Base-by-base conservation (phyloP, 1,139 yeast species). In the Scheffersomyces segobiensis region DNA sequence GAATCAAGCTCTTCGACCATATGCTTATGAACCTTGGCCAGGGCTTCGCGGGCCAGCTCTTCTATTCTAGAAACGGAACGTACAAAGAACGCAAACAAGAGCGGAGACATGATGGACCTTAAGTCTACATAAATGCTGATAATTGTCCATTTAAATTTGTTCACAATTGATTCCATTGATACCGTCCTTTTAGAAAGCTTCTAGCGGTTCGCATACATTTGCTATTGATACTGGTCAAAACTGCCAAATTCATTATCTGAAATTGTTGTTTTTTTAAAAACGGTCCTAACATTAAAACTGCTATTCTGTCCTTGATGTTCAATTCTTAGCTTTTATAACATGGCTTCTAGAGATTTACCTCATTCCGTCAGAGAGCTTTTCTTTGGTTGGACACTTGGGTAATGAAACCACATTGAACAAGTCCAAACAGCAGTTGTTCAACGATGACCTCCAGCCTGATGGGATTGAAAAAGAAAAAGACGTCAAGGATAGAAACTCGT, bases 291-390 rank as follows among this genome's bases (percentile, higher is more conserved):
- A 32, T 17, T 7, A 7, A 10, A 8, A 32, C 17, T 32, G 42
- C 8, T 32, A 24, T 6, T 6, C 8, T 4, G 8, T 24, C 32
- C 1, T 24, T 24, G 32, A 10, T 3, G 1, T 24, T 24, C 42
- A 12, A 14, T 32, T 32, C 14, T 32, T 32, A 32, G 42, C 42
- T 32, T 12, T 32, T 12, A 2, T 12, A 53, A 22, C 8, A 81
- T 82, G 86, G 74, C 83, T 50, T 67, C 84, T 1, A 80, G 86
- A 71, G 86, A 84, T 65, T 68, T 86, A 53, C 88, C 89, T 24
- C 71, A 67, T 50, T 75, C 82, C 4, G 68, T 83, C 50, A 63
- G 62, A 50, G 78, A 76, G n/a, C 62, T 80, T 6, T 63, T 73
- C 46, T 63, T 71, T 10, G 84, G 82, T 8, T 82, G 85, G 85